Percentiles rank a stretch among this genome's conserved stretches.
phyloP scores from a whole-genome alignment of 1,284 basidiomycete genomes.

The Ustilago shanxiensis region DNA sequence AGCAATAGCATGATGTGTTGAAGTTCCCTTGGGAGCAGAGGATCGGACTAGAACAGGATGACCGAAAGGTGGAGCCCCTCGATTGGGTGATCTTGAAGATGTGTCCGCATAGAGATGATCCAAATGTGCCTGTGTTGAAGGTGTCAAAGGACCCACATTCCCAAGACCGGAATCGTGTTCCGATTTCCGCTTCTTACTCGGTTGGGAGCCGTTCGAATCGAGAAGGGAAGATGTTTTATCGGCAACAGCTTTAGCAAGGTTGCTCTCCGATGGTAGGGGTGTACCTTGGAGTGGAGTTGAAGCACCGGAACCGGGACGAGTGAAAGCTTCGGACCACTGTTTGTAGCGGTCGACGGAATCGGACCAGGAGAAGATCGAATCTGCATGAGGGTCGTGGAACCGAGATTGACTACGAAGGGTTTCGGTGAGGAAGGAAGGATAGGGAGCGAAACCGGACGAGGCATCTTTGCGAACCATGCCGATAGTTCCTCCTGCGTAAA shows the following conservation, averaged over 20 bases:
- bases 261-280: constrained; percentile 3
- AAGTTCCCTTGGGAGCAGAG: constrained; percentile 55
- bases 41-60: constrained; percentile 52
- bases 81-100: constrained; percentile 20
- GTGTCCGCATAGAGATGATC: constrained; percentile 41
- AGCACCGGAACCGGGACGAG: constrained; percentile 51
- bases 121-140: constrained; percentile 31
- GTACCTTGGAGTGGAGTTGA: constrained; percentile 34
- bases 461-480: constrained; percentile 71
- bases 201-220: constrained; percentile 18
- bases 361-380: constrained; percentile 66
- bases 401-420: constrained; percentile 83
- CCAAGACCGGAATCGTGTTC: constrained; percentile 10
- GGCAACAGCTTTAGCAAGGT: constrained; percentile 24
- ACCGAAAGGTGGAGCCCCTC: constrained; percentile 43
- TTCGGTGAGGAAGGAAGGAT: constrained; percentile 83
- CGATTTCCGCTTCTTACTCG: constrained; percentile 27
- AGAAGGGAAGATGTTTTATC: constrained; percentile 13
- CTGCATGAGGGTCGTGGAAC: constrained; percentile 80
- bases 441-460: constrained; percentile 81
- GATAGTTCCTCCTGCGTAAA: constrained; percentile 87
- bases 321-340: constrained; percentile 62
- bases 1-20: constrained; percentile 52
- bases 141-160: constrained; percentile 18
- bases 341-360: constrained; percentile 64